These are phyloP conservation scores for Eucalyptus cladocalyx DNA, from an alignment of 345 rosid genomes.

Conservation along the genomic window DNA sequence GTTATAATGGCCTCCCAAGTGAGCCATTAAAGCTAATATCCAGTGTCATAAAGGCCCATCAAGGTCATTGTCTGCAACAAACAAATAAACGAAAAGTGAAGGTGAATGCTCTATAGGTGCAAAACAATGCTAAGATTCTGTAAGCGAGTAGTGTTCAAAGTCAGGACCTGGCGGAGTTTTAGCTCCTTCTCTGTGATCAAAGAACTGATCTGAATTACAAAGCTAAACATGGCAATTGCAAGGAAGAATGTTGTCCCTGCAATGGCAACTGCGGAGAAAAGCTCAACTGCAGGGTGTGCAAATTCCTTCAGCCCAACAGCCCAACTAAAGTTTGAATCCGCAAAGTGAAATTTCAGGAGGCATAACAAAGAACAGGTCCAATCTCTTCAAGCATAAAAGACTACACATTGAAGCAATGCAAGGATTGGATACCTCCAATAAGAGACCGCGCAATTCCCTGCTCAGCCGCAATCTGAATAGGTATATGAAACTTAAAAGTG, in stretches of 20 bases:
- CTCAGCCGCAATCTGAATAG: slow-evolving; percentile 79
- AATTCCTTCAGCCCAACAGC: slow-evolving; percentile 62
- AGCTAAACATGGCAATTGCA: slow-evolving; percentile 82
- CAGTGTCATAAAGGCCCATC: slow-evolving; percentile 81
- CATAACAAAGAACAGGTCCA: neutral
- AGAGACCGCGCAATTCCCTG: slow-evolving; percentile 74
- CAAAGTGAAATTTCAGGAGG: neutral
- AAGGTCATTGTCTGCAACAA: slow-evolving; percentile 60
- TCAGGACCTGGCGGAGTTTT: slow-evolving; percentile 72
- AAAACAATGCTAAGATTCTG: neutral
- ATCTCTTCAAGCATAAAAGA: neutral
- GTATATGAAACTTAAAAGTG: slow-evolving; percentile 71
- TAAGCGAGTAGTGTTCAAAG: neutral
- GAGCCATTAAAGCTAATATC: slow-evolving; percentile 84
- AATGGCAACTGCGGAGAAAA: slow-evolving; percentile 22
- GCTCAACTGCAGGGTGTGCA: slow-evolving; percentile 52
- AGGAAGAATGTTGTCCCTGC: slow-evolving; percentile 79
- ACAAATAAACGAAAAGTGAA: neutral
- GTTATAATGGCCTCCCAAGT: slow-evolving; percentile 63
- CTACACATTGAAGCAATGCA: neutral
- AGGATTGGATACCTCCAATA: slow-evolving; percentile 33
- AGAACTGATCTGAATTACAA: slow-evolving; percentile 69
- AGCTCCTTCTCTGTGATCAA: slow-evolving; percentile 84
- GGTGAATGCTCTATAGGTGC: neutral
- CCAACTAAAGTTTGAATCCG: slow-evolving; percentile 63